Evolutionary conservation across 1,139 yeast species (phyloP).

Genomic region (Candida sanyaensis): DNA sequence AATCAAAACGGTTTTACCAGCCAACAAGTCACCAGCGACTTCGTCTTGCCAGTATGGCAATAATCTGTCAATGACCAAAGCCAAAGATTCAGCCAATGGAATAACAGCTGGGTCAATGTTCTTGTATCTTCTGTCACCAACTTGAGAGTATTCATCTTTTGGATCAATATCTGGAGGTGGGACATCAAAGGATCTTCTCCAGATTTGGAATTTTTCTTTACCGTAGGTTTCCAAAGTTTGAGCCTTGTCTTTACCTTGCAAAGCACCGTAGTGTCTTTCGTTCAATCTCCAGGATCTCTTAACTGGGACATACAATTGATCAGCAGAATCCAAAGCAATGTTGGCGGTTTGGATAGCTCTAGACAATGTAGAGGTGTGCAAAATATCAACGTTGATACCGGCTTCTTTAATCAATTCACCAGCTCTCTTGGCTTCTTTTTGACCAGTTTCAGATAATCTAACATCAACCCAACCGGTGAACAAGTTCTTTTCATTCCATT

Average conservation of each 20-base stretch:
- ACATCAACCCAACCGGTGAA: slow-evolving; percentile 99
- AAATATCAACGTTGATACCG: slow-evolving; percentile 79
- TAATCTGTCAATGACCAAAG: slow-evolving; percentile 93
- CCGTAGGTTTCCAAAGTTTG: slow-evolving; percentile 88
- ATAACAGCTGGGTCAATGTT: slow-evolving; percentile 81
- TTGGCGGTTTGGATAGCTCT: slow-evolving; percentile 98
- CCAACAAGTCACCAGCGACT: slow-evolving; percentile 81
- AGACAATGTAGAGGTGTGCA: slow-evolving; percentile 88
- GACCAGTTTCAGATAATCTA: slow-evolving; percentile 79
- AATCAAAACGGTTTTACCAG: slow-evolving; percentile 86
- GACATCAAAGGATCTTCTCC: slow-evolving; percentile 97
- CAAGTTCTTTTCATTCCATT: slow-evolving; percentile 97
- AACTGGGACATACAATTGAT: slow-evolving; percentile 89
- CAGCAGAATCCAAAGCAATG: slow-evolving; percentile 88
- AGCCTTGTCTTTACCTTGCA: slow-evolving; percentile 98
- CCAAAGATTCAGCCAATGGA: slow-evolving; percentile 94
- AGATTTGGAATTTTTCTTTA: slow-evolving; percentile 89
- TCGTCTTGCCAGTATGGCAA: slow-evolving; percentile 98
- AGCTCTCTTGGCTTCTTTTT: slow-evolving; percentile 89
- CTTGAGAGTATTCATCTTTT: slow-evolving; percentile 81
- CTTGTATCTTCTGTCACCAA: slow-evolving; percentile 79
- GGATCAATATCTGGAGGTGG: slow-evolving; percentile 93
- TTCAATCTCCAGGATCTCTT: slow-evolving; percentile 97
- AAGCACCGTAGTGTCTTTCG: slow-evolving; percentile 99
- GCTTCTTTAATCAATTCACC: slow-evolving; percentile 92